Base-by-base conservation (phyloP, 2,329 filamentous ascomycete genomes). In the Penicillium freii region DNA sequence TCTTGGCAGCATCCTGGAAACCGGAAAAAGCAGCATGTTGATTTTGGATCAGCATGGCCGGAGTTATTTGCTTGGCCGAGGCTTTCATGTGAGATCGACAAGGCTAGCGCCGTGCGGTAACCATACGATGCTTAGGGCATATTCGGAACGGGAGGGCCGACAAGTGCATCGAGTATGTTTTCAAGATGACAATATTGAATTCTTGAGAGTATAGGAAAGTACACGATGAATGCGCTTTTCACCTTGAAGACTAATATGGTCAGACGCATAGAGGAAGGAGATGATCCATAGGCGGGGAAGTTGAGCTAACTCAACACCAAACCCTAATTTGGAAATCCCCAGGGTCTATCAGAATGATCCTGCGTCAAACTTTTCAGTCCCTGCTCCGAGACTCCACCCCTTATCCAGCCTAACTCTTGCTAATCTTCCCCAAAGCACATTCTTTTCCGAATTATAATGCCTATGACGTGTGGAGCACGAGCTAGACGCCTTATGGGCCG, bases 31-130 rank as follows among this genome's bases (percentile, higher is more conserved):
- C 15, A 54, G 54, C 31, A 19, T 25, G 27, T 15, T 31, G 31
- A 27, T 48, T 42, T 46, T 55, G 23, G 47, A 40, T 50, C 33
- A 43, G 23, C 25, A 17, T 44, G 38, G 17, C 27, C 45, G 25
- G 27, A 44, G 17, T 17, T 34, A 42, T 46, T 48, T 47, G 47
- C 47, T 54, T 59, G 56, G 48, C 53, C 48, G 53, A 54, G 49
- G 45, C 44, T 49, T 54, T 58, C 64, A 65, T 65, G 63, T 65
- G 64, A 66, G 63, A 66, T 66, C 64, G 63, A 62, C 62, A 55
- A 52, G 25, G 44, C 25, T 55, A 58, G 51, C 55, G 39, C 31
- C 29, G 27, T 40, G 50, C 21, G 60, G 48, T 53, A 62, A 54
- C 13, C 53, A 52, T 53, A 23, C 51, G 40, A 56, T 52, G 1